Conservation (phyloP, 2,329 filamentous ascomycete genomes). For the Elsinoe batatas region DNA sequence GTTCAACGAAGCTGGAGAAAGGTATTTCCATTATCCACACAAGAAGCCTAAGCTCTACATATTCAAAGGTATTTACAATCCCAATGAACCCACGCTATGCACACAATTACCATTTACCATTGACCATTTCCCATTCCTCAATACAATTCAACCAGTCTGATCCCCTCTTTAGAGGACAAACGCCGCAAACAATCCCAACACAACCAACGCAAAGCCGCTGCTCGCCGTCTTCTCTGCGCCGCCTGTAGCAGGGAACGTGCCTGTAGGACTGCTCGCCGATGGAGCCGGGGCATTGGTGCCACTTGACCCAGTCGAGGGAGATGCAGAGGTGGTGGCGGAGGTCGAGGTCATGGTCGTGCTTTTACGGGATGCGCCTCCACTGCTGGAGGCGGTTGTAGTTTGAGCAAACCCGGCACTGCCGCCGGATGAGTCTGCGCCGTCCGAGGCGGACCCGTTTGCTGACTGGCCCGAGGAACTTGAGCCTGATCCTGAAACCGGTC, state of each 20-base stretch:
- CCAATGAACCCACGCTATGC: too few relatives aligned
- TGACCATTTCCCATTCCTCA: too few relatives aligned
- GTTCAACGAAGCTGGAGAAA: too few relatives aligned
- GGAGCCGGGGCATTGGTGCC: not conserved
- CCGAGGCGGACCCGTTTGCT: not conserved
- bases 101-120: too few relatives aligned
- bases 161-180: not conserved
- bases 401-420: too few relatives aligned
- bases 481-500: not conserved
- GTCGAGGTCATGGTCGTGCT: not conserved
- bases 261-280: conserved; percentile 1
- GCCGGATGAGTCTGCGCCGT: too few relatives aligned
- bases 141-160: too few relatives aligned
- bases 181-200: not conserved
- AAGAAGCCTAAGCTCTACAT: too few relatives aligned
- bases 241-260: not conserved
- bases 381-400: too few relatives aligned
- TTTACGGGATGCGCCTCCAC: not conserved
- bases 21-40: too few relatives aligned
- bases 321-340: not conserved
- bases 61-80: too few relatives aligned
- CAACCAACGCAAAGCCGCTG: not conserved
- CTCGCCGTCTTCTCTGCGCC: not conserved
- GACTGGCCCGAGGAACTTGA: not conserved
- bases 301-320: not conserved